Percentiles rank a stretch among this genome's conserved stretches.
These are phyloP conservation scores for Withania somnifera DNA, from an alignment of 305 asterid species.

Conservation along the genomic window DNA sequence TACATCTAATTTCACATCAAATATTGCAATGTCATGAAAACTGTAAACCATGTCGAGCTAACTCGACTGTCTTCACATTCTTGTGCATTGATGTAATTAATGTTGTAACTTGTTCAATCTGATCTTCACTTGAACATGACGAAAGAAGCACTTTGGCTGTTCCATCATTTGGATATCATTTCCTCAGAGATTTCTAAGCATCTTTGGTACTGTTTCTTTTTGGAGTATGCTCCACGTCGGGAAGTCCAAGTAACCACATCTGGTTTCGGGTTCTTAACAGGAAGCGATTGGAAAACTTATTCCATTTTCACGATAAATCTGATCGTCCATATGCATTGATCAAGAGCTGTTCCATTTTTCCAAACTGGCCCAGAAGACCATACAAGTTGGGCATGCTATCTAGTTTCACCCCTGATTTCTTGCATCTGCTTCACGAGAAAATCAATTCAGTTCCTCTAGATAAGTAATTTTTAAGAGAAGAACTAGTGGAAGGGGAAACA, in stretches of 20 bases:
- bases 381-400: constrained; percentile 75
- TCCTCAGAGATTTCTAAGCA: constrained; percentile 77
- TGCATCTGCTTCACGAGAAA: constrained; percentile 34
- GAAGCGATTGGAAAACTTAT: constrained; percentile 43
- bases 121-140: constrained; percentile 54
- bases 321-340: constrained; percentile 60
- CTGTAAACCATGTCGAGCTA: constrained; percentile 7
- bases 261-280: constrained; percentile 34
- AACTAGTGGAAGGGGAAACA: too few species aligned
- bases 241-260: constrained; percentile 80
- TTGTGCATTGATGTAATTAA: constrained; percentile 63
- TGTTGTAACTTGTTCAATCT: constrained; percentile 64
- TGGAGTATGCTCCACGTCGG: constrained; percentile 65
- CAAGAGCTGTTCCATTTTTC: constrained; percentile 69
- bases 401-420: constrained; percentile 36
- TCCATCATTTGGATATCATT: constrained; percentile 83
- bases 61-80: constrained; percentile 8
- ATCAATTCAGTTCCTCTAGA: not conserved
- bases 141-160: constrained; percentile 73
- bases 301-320: constrained; percentile 62
- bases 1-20: not conserved
- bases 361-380: constrained; percentile 65
- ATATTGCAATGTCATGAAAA: not conserved
- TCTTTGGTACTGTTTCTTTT: constrained; percentile 50
- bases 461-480: not conserved